Base-by-base conservation (phyloP, 768 basidiomycete genomes). In the Kwoniella mangroviensis region DNA sequence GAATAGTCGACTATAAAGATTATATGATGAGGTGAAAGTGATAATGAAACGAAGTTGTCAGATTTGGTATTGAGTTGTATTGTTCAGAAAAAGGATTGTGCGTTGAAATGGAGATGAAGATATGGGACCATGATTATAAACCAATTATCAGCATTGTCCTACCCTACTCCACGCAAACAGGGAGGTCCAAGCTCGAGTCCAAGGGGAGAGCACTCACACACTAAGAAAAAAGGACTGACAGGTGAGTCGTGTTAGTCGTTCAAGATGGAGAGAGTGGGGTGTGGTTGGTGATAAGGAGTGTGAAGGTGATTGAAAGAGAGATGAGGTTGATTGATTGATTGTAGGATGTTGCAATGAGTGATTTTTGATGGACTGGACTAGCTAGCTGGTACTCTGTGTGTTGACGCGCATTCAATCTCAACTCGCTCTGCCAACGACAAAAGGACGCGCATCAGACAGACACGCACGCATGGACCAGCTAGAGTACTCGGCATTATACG, bases 1-100 rank as follows among this genome's bases (percentile, higher is more conserved):
- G 65, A 66, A 51, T 45, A 56, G 54, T 57, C 54, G 65, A 58
- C 63, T 64, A 54, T 52, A 42, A 54, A 40, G 53, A 56, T 34
- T 53, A 24, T 65, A 57, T 55, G 12, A 45, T 57, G 17, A 41
- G 54, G 21, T 24, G 19, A 34, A 10, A 12, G 61, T 13, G 17
- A 19, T 11, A 6, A 19, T 43, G 17, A 49, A 40, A 63, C 6
- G 6, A 26, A 51, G 62, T 63, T 15, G 22, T 49, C 43, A 42
- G 22, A 24, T 17, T 17, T 49, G 22, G 43, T 21, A 41, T 21
- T 40, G 26, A 11, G 7, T 42, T 61, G 34, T 61, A 13, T 60
- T 60, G 58, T 60, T 60, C 15, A 43, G 40, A 43, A 22, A 19
- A n/a, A 22, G 58, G 58, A 60, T 41, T 60, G 58, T 60, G 58